Conservation (phyloP, 73 alveolate species). For the Paramecium octaurelia region DNA sequence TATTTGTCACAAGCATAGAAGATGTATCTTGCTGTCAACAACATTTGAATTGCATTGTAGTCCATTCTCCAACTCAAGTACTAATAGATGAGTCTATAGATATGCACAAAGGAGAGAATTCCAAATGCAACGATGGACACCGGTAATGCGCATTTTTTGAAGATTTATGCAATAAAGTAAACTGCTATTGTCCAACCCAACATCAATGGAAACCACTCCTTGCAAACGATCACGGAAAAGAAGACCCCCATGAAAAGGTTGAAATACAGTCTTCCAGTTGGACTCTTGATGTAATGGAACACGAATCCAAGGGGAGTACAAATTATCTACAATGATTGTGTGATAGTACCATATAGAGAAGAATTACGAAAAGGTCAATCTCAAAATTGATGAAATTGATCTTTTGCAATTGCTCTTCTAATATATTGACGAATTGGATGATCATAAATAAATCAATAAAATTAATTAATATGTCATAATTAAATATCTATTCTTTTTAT, state of each 20-base stretch:
- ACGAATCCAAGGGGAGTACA: conserved; percentile 41
- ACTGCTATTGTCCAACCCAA: not conserved
- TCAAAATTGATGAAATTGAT: conserved; percentile 12
- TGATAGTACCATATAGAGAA: not conserved
- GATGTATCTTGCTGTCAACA: conserved; percentile 19
- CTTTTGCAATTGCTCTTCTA: not conserved
- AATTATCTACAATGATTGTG: not conserved
- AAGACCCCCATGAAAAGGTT: not conserved
- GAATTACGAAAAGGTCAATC: not conserved
- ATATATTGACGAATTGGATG: not conserved
- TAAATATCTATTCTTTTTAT: not conserved
- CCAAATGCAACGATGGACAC: not conserved
- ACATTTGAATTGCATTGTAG: conserved; percentile 22
- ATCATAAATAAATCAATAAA: conserved; percentile 10
- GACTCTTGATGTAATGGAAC: not conserved
- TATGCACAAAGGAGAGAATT: conserved; percentile 15
- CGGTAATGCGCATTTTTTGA: not conserved
- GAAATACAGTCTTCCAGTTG: not conserved
- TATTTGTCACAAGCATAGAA: not conserved
- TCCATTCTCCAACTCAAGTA: conserved; percentile 20
- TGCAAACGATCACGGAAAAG: not conserved
- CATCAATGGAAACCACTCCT: conserved; percentile 4
- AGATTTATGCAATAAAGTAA: not conserved
- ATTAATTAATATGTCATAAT: not conserved
- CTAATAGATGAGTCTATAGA: conserved; percentile 9